Evolutionary conservation across 345 rosid species (phyloP), one percentile per base, ranked within the genome.

Genomic region (Salix exigua): DNA sequence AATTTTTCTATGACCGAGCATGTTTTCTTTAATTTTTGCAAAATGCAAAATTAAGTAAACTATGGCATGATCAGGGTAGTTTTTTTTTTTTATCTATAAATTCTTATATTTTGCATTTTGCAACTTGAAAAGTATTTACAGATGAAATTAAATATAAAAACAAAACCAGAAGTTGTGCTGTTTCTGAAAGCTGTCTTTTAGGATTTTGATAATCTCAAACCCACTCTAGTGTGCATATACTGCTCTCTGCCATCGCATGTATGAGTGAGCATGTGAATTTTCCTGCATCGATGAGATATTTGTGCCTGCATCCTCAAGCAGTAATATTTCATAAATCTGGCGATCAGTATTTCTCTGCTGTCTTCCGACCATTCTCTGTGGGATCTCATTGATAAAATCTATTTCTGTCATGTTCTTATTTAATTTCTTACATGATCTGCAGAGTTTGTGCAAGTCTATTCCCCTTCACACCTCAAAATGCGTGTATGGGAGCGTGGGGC

Each of bases 401-500:
- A 58, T 9, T 58, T 23, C 1, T 23, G 26, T 9, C 44, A 26
- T 46, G n/a, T 25, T 70, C 23, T 66, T 44, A 42, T 66, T 7
- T 25, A 42, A 12, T 55, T 31, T 62, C 6, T 81, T 33, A 48
- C 69, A 51, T 46, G 61, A 23, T 66, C 25, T 82, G 88, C 96
- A 96, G 99, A 94, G 75, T 96, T 94, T 83, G 99, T 96, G 73
- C 94, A 94, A 88, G 89, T 96, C 66, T 67, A 85, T 62, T 91
- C 99, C 64, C 90, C 82, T 80, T 86, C 93, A 33, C 98, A 89
- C 80, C 85, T 94, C 75, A 96, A 94, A 86, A 94, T 96, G 97
- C 93, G 92, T 62, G 98, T 94, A 25, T 94, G 99, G 99, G 98
- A 96, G 86, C 98, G 97, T 6, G 98, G 99, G 30, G 97, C 98